These are phyloP conservation scores for Blastobotrys americana DNA, from an alignment of 805 yeast genomes.

Conservation along the genomic window DNA sequence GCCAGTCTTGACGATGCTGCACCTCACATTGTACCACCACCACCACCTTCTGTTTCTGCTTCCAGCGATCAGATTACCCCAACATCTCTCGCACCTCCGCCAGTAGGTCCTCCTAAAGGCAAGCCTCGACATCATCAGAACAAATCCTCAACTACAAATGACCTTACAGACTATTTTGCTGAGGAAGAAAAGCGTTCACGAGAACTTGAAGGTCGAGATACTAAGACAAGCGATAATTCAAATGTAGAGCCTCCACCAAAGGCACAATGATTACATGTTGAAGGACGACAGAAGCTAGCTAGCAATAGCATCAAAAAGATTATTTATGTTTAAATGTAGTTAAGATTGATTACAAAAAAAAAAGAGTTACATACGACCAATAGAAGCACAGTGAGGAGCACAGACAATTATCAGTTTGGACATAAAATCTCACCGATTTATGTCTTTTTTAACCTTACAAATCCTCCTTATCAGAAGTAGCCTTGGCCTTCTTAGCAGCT, in stretches of 20 bases:
- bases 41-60: neutral
- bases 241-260: constrained; percentile 22
- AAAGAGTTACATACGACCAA: too few species aligned
- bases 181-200: constrained; percentile 22
- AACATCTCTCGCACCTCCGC: neutral
- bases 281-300: too few species aligned
- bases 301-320: too few species aligned
- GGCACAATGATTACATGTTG: too few species aligned
- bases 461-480: neutral
- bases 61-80: too few species aligned
- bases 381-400: too few species aligned
- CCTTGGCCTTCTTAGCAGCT: neutral
- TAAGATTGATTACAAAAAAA: too few species aligned
- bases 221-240: constrained; percentile 14
- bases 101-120: constrained; percentile 3
- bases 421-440: too few species aligned
- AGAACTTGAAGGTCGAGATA: constrained; percentile 19
- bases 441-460: too few species aligned
- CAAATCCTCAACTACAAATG: constrained; percentile 8
- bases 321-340: too few species aligned
- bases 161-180: constrained; percentile 22
- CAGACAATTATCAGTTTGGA: too few species aligned
- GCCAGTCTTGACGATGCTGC: constrained; percentile 15
- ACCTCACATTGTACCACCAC: neutral
- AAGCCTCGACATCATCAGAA: constrained; percentile 3